Conservation (phyloP, 2,329 filamentous ascomycete genomes). For the Sporothrix inflata region DNA sequence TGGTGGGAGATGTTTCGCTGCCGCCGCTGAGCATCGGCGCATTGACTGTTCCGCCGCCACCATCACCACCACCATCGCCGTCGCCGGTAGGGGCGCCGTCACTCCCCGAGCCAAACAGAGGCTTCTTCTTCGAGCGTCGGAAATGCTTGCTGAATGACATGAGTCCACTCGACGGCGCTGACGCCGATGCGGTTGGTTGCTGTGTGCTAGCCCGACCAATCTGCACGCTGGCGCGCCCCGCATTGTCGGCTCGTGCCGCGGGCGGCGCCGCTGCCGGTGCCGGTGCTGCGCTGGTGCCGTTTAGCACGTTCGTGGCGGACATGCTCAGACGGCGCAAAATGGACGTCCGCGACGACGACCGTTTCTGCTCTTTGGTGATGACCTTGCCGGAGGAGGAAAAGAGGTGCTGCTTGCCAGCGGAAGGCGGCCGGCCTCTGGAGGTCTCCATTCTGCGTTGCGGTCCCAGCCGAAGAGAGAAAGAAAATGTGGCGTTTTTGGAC, state of each 20-base stretch:
- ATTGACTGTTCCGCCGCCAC: background rate
- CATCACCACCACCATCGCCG: background rate
- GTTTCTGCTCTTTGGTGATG: slow-evolving; percentile 17
- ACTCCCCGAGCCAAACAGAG: no score
- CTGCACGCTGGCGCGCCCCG: background rate
- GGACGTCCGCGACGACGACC: slow-evolving; percentile 15
- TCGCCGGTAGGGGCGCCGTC: background rate
- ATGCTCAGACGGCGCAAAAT: slow-evolving; percentile 13
- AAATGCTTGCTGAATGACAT: slow-evolving; percentile 23
- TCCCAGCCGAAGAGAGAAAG: background rate
- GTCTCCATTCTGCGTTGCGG: background rate
- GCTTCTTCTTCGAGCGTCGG: slow-evolving; percentile 10
- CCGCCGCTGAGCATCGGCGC: slow-evolving; percentile 16
- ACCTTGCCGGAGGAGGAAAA: background rate
- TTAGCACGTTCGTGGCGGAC: slow-evolving; percentile 11
- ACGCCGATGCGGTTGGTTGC: background rate
- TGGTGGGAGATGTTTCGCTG: background rate
- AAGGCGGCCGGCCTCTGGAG: background rate
- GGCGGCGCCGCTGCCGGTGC: background rate
- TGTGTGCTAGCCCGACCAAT: background rate
- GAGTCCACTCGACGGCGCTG: background rate
- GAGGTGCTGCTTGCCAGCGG: background rate
- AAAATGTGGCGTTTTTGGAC: background rate
- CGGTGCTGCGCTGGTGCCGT: background rate
- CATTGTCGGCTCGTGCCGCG: slow-evolving; percentile 1